phyloP scores from a whole-genome alignment of 2,329 filamentous ascomycete genomes.

The Alternaria brassicae region DNA sequence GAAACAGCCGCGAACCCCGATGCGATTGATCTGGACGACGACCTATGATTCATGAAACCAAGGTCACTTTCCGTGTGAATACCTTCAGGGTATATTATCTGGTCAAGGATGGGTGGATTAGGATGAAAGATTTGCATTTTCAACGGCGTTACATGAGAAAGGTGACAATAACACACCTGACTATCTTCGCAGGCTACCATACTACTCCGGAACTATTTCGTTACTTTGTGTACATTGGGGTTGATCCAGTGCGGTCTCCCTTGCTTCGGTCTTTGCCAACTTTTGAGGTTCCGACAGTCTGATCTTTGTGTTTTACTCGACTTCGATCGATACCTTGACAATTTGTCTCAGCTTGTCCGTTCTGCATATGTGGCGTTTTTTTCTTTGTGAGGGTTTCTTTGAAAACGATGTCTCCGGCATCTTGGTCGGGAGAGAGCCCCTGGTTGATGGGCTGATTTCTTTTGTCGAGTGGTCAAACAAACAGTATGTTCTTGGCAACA shows the following conservation, averaged over 20 bases:
- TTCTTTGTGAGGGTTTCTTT: slow-evolving; percentile 4
- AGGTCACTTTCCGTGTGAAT: neutral
- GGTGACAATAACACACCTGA: slow-evolving; percentile 3
- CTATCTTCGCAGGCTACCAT: slow-evolving; percentile 10
- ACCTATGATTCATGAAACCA: slow-evolving; percentile 41
- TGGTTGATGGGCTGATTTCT: slow-evolving; percentile 2
- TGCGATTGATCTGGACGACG: slow-evolving; percentile 78
- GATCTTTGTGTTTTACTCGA: slow-evolving; percentile 14
- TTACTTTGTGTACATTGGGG: slow-evolving; percentile 13
- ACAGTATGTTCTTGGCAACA: slow-evolving; percentile 5
- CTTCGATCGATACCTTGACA: slow-evolving; percentile 19
- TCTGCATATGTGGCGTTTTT: slow-evolving; percentile 19
- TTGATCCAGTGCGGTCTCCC: slow-evolving; percentile 12
- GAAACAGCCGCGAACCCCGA: slow-evolving; percentile 74
- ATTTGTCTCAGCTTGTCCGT: slow-evolving; percentile 4
- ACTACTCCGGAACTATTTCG: slow-evolving; percentile 14
- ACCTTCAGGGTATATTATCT: neutral
- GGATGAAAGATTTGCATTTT: slow-evolving; percentile 20
- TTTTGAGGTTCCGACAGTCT: slow-evolving; percentile 14
- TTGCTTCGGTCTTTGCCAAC: slow-evolving; percentile 6
- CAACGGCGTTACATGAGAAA: slow-evolving; percentile 12
- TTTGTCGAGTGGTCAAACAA: slow-evolving; percentile 2
- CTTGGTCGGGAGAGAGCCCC: neutral
- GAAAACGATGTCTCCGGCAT: neutral
- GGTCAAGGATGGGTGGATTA: slow-evolving; percentile 11